Base-by-base conservation (phyloP, 352 stramenopile genomes). In the Pythium apleroticum region DNA sequence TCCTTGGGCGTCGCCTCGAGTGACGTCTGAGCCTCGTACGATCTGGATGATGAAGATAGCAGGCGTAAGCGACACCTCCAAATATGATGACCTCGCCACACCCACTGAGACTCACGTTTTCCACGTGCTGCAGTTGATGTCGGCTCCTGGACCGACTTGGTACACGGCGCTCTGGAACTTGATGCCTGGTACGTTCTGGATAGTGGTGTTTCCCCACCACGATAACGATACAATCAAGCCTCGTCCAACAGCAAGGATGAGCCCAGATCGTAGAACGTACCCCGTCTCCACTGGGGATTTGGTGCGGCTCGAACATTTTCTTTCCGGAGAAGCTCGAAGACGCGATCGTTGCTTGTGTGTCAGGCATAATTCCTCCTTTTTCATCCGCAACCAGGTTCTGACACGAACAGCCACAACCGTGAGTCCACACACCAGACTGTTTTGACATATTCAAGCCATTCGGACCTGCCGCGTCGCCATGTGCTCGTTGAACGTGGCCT, bases 81-180 rank as follows among this genome's bases (percentile, higher is more conserved):
- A 27, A 50, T 5, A 14, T 22, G 17, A 11, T 28, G 43, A 27
- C 6, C 4, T 5, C 8, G 20, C 11, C 17, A 48, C 15, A 8
- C 14, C 39, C 3, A 10, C 2, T 9, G 28, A 22, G 28, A 72
- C 76, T 43, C 76, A 93, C 82, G 82, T 87, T 59, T 91, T 93
- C 82, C 84, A 93, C 57, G 86, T 68, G 24, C 52, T 74, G 53
- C 71, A 77, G 27, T 66, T 85, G 33, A 75, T 53, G 24, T 76
- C 68, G 10, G 57, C 68, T 0, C 78, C 81, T 41, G 81, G 80
- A 24, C 79, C 81, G 43, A 89, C 65, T 77, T 92, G 84, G 55
- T 92, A 89, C 3, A 90, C 84, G 5, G 78, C 72, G 37, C 73
- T 90, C 22, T 86, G 80, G 53, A 90, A 90, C 6, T 76, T 70